Conservation (phyloP, 345 rosid species). For the Angophora floribunda region DNA sequence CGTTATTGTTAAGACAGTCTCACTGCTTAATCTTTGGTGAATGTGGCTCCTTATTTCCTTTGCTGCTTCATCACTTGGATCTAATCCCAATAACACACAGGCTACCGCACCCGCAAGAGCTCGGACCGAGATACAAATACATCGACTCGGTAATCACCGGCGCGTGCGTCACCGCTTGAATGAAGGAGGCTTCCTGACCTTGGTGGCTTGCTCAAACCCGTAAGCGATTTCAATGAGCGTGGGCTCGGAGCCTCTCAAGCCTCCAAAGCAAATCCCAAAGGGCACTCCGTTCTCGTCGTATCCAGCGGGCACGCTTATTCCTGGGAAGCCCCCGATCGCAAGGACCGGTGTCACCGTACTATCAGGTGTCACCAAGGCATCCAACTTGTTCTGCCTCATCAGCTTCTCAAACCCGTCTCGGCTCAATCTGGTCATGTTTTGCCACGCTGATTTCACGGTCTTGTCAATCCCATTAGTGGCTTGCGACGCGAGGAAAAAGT, state of each 20-base stretch:
- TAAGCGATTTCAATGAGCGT: conserved; percentile 63
- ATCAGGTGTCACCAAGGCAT: conserved; percentile 39
- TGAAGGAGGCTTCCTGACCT: conserved; percentile 48
- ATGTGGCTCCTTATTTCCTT: neutral
- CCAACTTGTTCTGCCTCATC: conserved; percentile 36
- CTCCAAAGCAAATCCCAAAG: conserved; percentile 60
- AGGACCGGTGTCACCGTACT: conserved; percentile 8
- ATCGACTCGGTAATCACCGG: neutral
- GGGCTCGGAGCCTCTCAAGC: conserved; percentile 54
- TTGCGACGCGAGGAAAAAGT: conserved; percentile 22
- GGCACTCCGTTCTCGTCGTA: conserved; percentile 42
- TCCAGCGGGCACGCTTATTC: conserved; percentile 61
- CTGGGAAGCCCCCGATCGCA: conserved; percentile 73
- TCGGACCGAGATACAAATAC: neutral
- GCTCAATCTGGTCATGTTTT: conserved; percentile 10
- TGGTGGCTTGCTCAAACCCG: conserved; percentile 66
- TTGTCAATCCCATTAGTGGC: conserved; percentile 27
- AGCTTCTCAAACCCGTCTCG: conserved; percentile 44
- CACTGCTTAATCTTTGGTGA: neutral
- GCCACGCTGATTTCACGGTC: conserved; percentile 14
- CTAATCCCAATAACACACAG: neutral
- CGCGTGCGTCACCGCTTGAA: neutral
- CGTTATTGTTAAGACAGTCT: neutral
- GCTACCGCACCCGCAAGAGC: neutral
- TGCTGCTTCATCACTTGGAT: neutral